phyloP scores from a whole-genome alignment of 768 basidiomycete genomes.

The Dendrothele bispora region DNA sequence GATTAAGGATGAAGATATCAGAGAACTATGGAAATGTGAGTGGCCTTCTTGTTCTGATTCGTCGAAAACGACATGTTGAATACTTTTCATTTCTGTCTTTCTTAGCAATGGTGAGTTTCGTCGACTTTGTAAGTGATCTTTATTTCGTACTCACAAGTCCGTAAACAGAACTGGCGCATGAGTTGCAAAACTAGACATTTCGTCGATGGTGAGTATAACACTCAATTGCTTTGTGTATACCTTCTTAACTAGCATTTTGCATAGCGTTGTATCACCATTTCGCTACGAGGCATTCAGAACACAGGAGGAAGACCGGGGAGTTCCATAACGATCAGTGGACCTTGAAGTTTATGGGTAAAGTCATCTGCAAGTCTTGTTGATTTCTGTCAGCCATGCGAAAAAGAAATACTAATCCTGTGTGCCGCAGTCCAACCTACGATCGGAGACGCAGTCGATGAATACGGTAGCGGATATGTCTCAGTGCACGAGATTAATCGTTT shows the following conservation, averaged over 20 bases:
- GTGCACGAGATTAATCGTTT: constrained; percentile 23
- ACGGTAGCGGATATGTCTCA: constrained; percentile 23
- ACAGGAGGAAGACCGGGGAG: constrained; percentile 7
- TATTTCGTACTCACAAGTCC: background rate
- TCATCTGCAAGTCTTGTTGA: constrained; percentile 20
- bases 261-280: constrained; percentile 18
- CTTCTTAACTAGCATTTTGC: background rate
- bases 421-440: constrained; percentile 20
- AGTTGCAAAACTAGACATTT: constrained; percentile 22
- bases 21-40: constrained; percentile 20
- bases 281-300: constrained; percentile 11
- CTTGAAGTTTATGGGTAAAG: constrained; percentile 20
- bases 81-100: background rate
- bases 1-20: constrained; percentile 20
- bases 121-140: background rate
- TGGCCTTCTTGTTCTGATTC: background rate
- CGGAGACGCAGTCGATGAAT: constrained; percentile 24
- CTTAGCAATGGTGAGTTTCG: constrained; percentile 19
- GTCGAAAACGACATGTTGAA: background rate
- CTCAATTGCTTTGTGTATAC: background rate
- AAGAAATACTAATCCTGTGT: no score
- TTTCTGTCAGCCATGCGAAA: background rate
- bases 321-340: constrained; percentile 20
- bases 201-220: constrained; percentile 19
- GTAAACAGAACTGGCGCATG: constrained; percentile 17